Conservation (phyloP, 1,139 yeast genomes). For the Lodderomyces beijingensis region DNA sequence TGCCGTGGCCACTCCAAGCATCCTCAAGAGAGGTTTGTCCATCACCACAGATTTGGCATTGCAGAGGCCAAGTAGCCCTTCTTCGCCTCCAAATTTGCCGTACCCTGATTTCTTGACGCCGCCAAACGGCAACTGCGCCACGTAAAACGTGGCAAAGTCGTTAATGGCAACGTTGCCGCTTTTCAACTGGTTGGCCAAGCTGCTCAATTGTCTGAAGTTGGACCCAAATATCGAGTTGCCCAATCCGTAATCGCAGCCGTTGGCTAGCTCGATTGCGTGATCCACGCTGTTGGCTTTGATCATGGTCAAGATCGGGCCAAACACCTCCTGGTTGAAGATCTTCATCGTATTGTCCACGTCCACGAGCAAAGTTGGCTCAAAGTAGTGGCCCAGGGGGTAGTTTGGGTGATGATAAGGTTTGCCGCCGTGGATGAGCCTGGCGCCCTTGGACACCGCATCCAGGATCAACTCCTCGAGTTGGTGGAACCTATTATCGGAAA, state of each 20-base stretch:
- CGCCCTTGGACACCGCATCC: conserved; percentile 81
- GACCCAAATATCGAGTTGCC: conserved; percentile 88
- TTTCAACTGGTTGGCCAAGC: conserved; percentile 58
- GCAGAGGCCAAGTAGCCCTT: conserved; percentile 87
- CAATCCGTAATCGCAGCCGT: conserved; percentile 82
- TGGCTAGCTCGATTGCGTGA: conserved; percentile 76
- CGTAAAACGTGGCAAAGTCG: conserved; percentile 93
- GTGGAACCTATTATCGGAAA: conserved; percentile 69
- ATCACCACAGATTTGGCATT: conserved; percentile 79
- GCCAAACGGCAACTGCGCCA: conserved; percentile 95
- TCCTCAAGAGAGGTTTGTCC: conserved; percentile 67
- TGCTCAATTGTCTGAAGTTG: conserved; percentile 50
- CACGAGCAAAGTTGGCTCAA: conserved; percentile 78
- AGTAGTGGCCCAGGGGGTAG: conserved; percentile 92
- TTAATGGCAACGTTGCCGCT: conserved; percentile 94
- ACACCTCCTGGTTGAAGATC: conserved; percentile 85
- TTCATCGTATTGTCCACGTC: conserved; percentile 77
- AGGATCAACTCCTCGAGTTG: conserved; percentile 59
- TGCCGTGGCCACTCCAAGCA: conserved; percentile 59
- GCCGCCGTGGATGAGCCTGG: conserved; percentile 76
- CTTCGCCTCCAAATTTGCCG: conserved; percentile 96
- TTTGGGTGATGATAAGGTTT: conserved; percentile 76
- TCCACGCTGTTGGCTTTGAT: conserved; percentile 63
- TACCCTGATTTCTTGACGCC: conserved; percentile 91
- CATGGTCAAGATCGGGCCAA: conserved; percentile 84